phyloP scores from a whole-genome alignment of 305 asterid genomes.

The Solanum hybrid region DNA sequence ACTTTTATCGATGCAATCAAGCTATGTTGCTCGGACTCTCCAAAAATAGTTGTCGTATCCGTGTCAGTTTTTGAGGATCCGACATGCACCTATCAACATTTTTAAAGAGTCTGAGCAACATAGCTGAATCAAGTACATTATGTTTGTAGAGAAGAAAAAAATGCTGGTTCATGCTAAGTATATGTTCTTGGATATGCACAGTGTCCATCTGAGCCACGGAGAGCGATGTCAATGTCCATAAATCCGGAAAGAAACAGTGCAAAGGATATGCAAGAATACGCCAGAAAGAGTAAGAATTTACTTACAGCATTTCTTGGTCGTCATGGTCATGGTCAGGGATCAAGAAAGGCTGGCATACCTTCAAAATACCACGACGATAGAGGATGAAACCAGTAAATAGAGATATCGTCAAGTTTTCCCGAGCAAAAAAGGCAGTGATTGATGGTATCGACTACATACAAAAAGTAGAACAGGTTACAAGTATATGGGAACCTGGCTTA shows the following conservation, averaged over 20 bases:
- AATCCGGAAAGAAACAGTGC: conserved; percentile 30
- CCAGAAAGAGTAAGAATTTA: conserved; percentile 44
- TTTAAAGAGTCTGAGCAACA: background rate
- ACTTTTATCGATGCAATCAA: background rate
- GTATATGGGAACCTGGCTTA: background rate
- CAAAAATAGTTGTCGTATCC: background rate
- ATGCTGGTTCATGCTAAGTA: background rate
- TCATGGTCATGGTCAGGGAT: conserved; percentile 18
- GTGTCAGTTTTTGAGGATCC: background rate
- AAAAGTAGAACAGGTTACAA: background rate
- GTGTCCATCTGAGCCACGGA: conserved; percentile 47
- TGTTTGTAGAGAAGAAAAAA: background rate
- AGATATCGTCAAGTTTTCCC: background rate
- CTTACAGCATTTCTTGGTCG: conserved; percentile 53
- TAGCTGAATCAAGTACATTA: background rate
- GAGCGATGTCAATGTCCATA: conserved; percentile 21
- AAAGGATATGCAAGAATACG: conserved; percentile 34
- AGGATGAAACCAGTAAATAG: background rate
- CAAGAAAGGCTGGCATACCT: conserved; percentile 32
- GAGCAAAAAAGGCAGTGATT: background rate
- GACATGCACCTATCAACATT: background rate
- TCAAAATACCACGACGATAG: conserved; percentile 23
- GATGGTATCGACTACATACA: background rate
- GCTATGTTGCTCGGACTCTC: background rate
- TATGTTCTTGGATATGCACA: conserved; percentile 17